phyloP scores from a whole-genome alignment of 306 rosid species.

The Macrotyloma uniflorum region DNA sequence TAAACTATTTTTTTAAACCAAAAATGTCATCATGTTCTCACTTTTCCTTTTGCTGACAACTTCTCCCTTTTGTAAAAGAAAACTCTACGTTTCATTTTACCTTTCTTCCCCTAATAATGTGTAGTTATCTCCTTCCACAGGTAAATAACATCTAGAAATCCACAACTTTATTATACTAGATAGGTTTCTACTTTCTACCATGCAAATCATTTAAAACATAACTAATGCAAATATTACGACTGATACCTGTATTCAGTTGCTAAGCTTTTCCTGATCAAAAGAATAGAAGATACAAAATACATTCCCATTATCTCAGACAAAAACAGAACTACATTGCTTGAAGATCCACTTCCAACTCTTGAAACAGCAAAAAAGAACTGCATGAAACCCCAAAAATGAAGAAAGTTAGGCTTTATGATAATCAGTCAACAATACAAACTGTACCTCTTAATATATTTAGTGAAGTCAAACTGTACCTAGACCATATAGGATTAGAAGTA shows the following conservation, averaged over 20 bases:
- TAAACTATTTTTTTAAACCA: neutral
- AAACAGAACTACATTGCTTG: slow-evolving; percentile 96
- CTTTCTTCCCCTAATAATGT: slow-evolving; percentile 5
- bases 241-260: slow-evolving; percentile 94
- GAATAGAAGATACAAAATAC: slow-evolving; percentile 95
- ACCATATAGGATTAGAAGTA: neutral
- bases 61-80: neutral
- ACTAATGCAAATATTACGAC: slow-evolving; percentile 5
- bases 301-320: slow-evolving; percentile 98
- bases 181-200: slow-evolving; percentile 13
- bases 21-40: neutral
- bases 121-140: slow-evolving; percentile 7
- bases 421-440: slow-evolving; percentile 15
- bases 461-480: neutral
- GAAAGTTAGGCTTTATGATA: slow-evolving; percentile 24
- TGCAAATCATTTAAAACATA: slow-evolving; percentile 23
- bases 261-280: slow-evolving; percentile 94
- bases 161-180: neutral
- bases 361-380: slow-evolving; percentile 99
- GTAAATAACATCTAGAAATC: slow-evolving; percentile 13
- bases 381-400: slow-evolving; percentile 16
- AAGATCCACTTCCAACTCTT: slow-evolving; percentile 98
- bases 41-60: slow-evolving; percentile 16
- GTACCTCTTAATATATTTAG: neutral
- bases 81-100: neutral